Evolutionary conservation across 768 basidiomycete species (phyloP).

Genomic region (Pleurotus sapidus): DNA sequence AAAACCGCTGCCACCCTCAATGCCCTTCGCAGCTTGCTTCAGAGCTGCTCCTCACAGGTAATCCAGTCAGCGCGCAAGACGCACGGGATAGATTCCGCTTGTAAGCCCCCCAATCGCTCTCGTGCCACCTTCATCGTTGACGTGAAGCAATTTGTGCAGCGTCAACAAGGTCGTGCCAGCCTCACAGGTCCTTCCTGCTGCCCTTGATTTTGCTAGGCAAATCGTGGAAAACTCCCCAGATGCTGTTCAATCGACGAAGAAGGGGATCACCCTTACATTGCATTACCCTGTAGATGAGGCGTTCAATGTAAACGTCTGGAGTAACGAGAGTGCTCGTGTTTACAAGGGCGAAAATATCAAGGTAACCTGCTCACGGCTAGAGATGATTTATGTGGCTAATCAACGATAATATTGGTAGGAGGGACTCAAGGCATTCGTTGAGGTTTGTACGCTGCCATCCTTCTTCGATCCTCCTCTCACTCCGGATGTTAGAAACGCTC

Average conservation of each 20-base stretch:
- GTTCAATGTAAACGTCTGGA: conserved; percentile 41
- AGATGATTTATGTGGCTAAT: neutral
- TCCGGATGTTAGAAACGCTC: conserved; percentile 29
- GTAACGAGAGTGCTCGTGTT: conserved; percentile 46
- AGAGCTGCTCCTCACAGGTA: conserved; percentile 74
- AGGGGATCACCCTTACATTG: conserved; percentile 57
- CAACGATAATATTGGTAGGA: conserved; percentile 39
- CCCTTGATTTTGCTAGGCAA: conserved; percentile 57
- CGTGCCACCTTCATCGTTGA: neutral
- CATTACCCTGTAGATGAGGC: conserved; percentile 50
- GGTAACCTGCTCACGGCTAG: conserved; percentile 28
- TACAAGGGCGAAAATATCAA: conserved; percentile 70
- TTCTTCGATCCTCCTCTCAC: conserved; percentile 2
- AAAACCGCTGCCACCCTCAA: neutral
- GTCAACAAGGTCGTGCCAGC: conserved; percentile 69
- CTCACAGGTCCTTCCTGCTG: conserved; percentile 53
- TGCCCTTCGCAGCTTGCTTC: conserved; percentile 54
- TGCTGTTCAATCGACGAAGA: conserved; percentile 73
- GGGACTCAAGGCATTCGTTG: conserved; percentile 65
- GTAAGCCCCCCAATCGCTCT: conserved; percentile 30
- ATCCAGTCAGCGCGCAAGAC: conserved; percentile 61
- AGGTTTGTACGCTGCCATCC: conserved; percentile 38
- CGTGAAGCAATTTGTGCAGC: conserved; percentile 29
- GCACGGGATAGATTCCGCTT: conserved; percentile 73
- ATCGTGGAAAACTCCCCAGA: conserved; percentile 74